Base-by-base conservation (phyloP, 1,284 basidiomycete genomes). In the Meira nashicola region DNA sequence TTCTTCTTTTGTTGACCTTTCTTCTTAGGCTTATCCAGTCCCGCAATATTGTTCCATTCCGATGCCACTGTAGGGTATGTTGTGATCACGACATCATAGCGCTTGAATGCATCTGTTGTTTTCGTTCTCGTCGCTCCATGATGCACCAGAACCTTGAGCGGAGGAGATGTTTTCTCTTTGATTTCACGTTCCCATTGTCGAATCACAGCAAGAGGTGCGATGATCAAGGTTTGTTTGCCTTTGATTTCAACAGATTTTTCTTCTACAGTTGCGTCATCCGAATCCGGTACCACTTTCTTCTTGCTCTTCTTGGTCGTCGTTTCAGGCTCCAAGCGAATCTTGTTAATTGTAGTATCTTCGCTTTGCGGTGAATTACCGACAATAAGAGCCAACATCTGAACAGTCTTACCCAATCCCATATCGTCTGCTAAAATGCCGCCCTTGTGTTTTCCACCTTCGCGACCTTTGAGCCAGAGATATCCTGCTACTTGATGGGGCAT, bases 371-470 rank as follows among this genome's bases (percentile, higher is more conserved):
- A 28, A 25, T 71, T 66, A 8, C 50, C 41, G n/a, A 89, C 85
- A 41, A 95, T 90, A 0, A 90, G 84, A 0, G 88, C 84, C 7
- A 95, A 81, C 0, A 89, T 89, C 74, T 95, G 92, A n/a, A 94
- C 89, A 0, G 92, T 96, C 80, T 68, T 68, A 2, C 63, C 54
- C 5, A 60, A 47, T 57, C 89, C 87, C 87, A 91, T 92, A 79
- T 93, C 90, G 74, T 93, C 91, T 38, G 94, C 92, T 55, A 98
- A 83, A 85, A 98, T 94, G 0, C 93, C 92, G 1, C 92, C 92
- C 28, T 78, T 82, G 67, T 87, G 86, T 7, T 55, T 61, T 84
- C 86, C 87, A 5, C 82, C 80, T 78, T 96, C 93, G 17, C 92
- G 83, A 38, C 87, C 85, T 37, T 82, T 83, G 90, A 97, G 93